Evolutionary conservation across 2,329 filamentous ascomycete genomes (phyloP).

Genomic region (Colletotrichum phormii): DNA sequence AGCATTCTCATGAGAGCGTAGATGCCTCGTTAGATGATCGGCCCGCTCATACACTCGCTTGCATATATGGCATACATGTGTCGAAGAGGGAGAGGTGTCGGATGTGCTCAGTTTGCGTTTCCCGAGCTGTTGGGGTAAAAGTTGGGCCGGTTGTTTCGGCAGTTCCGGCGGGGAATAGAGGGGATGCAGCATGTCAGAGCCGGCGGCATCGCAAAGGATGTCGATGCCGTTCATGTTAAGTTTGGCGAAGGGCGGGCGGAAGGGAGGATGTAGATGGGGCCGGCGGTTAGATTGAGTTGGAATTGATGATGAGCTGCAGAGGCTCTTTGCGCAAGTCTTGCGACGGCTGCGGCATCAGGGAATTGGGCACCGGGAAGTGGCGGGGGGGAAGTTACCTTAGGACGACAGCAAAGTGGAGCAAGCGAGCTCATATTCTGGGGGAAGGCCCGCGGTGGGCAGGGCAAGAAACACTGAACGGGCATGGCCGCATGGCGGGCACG

Average conservation of each 20-base stretch:
- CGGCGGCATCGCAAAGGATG: conserved; percentile 34
- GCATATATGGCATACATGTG: conserved; percentile 34
- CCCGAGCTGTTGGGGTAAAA: conserved; percentile 11
- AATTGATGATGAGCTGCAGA: conserved; percentile 13
- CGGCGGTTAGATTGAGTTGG: conserved; percentile 8
- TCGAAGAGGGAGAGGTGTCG: conserved; percentile 20
- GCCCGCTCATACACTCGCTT: conserved; percentile 32
- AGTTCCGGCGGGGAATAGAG: conserved; percentile 21
- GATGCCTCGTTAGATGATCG: conserved; percentile 31
- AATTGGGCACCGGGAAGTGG: conserved; percentile 32
- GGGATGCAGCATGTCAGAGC: conserved; percentile 32
- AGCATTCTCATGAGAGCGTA: conserved; percentile 34
- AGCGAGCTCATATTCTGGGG: not conserved
- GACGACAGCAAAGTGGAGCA: conserved; percentile 6
- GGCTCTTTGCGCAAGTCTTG: conserved; percentile 10
- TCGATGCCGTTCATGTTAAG: conserved; percentile 32
- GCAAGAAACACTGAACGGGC: conserved; percentile 5
- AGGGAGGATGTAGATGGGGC: not conserved
- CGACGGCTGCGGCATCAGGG: conserved; percentile 20
- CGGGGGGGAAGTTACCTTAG: conserved; percentile 9
- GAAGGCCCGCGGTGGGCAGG: conserved; percentile 4
- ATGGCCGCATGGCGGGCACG: not conserved
- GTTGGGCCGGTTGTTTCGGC: conserved; percentile 24
- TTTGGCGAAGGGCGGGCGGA: not conserved
- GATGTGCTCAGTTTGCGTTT: conserved; percentile 31